Evolutionary conservation across 345 rosid genomes (phyloP), one percentile per base, ranked within the genome.

Genomic region (Abelmoschus esculentus): DNA sequence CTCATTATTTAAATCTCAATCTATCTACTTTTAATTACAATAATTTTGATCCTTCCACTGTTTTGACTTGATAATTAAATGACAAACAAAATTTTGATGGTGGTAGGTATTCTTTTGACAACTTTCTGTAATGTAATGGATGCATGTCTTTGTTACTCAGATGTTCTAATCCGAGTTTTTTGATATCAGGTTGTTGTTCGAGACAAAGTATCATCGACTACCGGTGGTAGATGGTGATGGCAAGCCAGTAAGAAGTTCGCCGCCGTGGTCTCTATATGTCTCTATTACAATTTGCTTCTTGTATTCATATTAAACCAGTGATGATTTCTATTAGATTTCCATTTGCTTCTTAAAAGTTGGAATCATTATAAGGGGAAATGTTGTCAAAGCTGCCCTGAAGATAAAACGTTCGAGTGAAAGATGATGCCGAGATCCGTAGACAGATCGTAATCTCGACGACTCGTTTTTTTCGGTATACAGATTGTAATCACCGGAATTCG

Each of bases 161-260:
- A 22, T 22, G 58, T 66, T 29, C 58, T 29, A 7, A 4, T 8
- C n/a, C 40, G 7, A 29, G 42, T 29, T 66, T 28, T 50, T 50
- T 5, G 1, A 22, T 75, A 36, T 55, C 69, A 93, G 98, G 86
- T 78, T 93, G 87, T 82, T 93, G 81, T 87, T 93, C 6, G 92
- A 91, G 80, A 91, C 98, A 2, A 93, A 93, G 73, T 90, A 82
- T 76, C 95, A 84, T 61, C 80, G 96, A 70, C 80, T 93, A 73
- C 97, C 97, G 12, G 96, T 93, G 18, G 98, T 93, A 60, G 88
- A 86, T 66, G 58, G 77, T 40, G 73, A 86, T 57, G 97, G 96
- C 31, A 86, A 83, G 68, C 87, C 89, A 86, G 97, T 93, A 77
- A 83, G 86, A 77, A 61, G 13, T 61, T 49, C 52, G 18, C 12